Percentiles rank a stretch among this genome's conserved stretches.
Evolutionary conservation across 2,329 filamentous ascomycete species (phyloP).

Genomic region (Trichophyton benhamiae): DNA sequence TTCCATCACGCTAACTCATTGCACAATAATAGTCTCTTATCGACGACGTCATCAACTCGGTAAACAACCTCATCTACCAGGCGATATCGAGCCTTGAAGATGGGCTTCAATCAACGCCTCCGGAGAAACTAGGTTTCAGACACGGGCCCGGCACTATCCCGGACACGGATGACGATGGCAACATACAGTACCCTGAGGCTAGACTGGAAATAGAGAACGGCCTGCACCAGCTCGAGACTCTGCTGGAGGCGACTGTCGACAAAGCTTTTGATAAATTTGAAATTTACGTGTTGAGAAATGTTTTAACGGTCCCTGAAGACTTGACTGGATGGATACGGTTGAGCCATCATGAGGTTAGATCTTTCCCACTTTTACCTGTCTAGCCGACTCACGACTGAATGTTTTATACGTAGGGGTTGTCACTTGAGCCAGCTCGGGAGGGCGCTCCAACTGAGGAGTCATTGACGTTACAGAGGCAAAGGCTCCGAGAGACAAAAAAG

Average conservation of each 20-base stretch:
- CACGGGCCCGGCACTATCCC: slow-evolving; percentile 35
- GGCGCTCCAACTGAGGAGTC: slow-evolving; percentile 50
- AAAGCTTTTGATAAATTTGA: slow-evolving; percentile 78
- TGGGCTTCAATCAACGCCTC: slow-evolving; percentile 61
- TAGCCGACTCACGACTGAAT: background rate
- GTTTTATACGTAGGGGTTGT: slow-evolving; percentile 23
- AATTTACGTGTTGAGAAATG: slow-evolving; percentile 81
- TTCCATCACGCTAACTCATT: background rate
- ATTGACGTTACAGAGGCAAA: slow-evolving; percentile 59
- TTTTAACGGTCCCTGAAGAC: slow-evolving; percentile 60
- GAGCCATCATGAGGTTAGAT: slow-evolving; percentile 63
- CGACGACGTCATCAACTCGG: slow-evolving; percentile 94
- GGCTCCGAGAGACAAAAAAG: slow-evolving; percentile 65
- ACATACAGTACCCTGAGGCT: slow-evolving; percentile 38
- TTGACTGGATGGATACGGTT: slow-evolving; percentile 66
- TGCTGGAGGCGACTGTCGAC: slow-evolving; percentile 69
- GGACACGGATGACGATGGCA: slow-evolving; percentile 36
- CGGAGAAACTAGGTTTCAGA: slow-evolving; percentile 68
- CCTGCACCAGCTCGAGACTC: slow-evolving; percentile 69
- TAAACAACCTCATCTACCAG: slow-evolving; percentile 86
- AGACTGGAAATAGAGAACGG: slow-evolving; percentile 76
- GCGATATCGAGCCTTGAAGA: slow-evolving; percentile 79
- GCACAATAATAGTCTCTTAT: slow-evolving; percentile 57
- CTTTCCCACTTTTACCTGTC: background rate
- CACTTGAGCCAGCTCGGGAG: slow-evolving; percentile 20